These are phyloP conservation scores for Amphibolis antarctica DNA, from an alignment of 106 monocot genomes.

Conservation along the genomic window DNA sequence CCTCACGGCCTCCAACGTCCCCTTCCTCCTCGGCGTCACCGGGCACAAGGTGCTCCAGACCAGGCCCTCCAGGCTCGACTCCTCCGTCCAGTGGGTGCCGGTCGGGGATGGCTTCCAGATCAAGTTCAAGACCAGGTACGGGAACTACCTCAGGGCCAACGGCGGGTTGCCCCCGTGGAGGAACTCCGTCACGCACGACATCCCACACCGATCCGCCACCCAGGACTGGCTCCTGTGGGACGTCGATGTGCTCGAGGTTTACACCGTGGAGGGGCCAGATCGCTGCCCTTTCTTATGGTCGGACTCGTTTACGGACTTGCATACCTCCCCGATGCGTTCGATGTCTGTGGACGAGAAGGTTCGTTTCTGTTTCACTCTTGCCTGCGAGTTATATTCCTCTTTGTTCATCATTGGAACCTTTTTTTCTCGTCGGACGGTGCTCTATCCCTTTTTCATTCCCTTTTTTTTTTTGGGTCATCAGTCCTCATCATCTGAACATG, in stretches of 20 bases:
- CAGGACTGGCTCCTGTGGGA: conserved; percentile 54
- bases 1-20: conserved; percentile 78
- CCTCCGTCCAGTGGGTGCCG: conserved; percentile 83
- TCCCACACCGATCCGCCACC: conserved; percentile 49
- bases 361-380: too few relatives aligned
- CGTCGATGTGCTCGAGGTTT: conserved; percentile 4
- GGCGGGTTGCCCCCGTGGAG: conserved; percentile 70
- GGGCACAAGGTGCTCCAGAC: conserved; percentile 68
- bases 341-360: too few relatives aligned
- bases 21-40: conserved; percentile 66
- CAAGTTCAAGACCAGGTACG: conserved; percentile 36
- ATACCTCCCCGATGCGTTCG: too few relatives aligned
- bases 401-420: too few relatives aligned
- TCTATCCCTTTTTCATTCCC: neutral
- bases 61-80: conserved; percentile 33
- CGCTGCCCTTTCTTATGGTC: neutral
- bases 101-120: conserved; percentile 45
- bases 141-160: conserved; percentile 60
- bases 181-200: conserved; percentile 83
- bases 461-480: conserved; percentile 13
- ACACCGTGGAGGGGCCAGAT: neutral
- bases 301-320: neutral
- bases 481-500: conserved; percentile 42
- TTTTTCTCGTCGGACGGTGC: too few relatives aligned
- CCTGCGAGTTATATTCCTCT: too few relatives aligned